A percentile compares a stretch with the other conserved stretches of the same genome.
phyloP scores from a whole-genome alignment of 345 rosid genomes.

The Rubroshorea leprosula region DNA sequence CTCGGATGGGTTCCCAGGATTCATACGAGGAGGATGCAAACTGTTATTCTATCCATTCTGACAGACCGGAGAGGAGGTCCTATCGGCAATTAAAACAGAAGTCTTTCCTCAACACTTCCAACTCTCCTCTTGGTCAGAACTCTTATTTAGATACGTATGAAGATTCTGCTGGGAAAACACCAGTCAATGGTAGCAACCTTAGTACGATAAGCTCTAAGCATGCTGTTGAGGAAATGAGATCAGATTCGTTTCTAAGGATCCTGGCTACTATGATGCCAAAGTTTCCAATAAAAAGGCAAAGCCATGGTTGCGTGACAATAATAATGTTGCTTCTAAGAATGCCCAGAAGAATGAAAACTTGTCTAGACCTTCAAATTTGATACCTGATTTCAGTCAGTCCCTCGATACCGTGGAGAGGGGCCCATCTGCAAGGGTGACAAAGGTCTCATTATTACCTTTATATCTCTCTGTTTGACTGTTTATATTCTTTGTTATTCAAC shows the following conservation, averaged over 20 bases:
- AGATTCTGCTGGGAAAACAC: conserved; percentile 37
- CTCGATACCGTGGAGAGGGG: conserved; percentile 39
- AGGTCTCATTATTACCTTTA: conserved; percentile 27
- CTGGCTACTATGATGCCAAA: conserved; percentile 26
- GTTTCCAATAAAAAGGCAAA: conserved; percentile 26
- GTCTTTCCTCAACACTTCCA: conserved; percentile 20
- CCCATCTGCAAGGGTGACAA: conserved; percentile 34
- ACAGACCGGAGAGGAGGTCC: conserved; percentile 33
- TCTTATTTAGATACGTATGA: too few relatives aligned
- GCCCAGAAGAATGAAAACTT: conserved; percentile 35
- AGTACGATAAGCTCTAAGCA: conserved; percentile 39
- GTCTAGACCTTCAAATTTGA: conserved; percentile 36
- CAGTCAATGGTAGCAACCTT: conserved; percentile 28
- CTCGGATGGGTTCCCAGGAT: conserved; percentile 38
- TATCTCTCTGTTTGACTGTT: too few relatives aligned
- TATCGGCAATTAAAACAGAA: conserved; percentile 35
- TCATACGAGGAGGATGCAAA: conserved; percentile 36
- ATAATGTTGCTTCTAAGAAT: conserved; percentile 20
- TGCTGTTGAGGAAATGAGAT: conserved; percentile 38
- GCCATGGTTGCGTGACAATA: conserved; percentile 29
- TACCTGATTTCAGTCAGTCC: conserved; percentile 31
- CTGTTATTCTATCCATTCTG: conserved; percentile 29
- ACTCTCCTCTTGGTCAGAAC: too few relatives aligned
- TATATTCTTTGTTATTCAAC: too few relatives aligned
- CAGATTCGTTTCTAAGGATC: conserved; percentile 34